These are phyloP conservation scores for Coemansia sp. DNA, from an alignment of 371 early-diverging fungal genomes.

Conservation along the genomic window DNA sequence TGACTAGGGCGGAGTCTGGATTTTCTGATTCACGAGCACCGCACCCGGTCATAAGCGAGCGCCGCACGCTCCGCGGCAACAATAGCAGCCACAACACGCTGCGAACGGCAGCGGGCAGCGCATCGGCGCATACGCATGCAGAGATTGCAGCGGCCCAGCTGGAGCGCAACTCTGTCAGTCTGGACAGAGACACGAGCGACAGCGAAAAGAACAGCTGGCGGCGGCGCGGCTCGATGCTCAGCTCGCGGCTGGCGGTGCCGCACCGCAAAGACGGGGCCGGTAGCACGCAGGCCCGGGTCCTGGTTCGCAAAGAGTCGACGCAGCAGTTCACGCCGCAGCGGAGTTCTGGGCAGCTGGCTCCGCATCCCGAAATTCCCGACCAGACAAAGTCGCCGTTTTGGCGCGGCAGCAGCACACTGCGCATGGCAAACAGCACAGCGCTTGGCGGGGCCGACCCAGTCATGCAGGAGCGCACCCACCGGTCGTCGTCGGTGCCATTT, in stretches of 20 bases:
- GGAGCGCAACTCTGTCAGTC: slow-evolving; percentile 24
- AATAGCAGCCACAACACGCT: slow-evolving; percentile 2
- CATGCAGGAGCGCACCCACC: slow-evolving; percentile 37
- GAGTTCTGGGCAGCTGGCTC: slow-evolving; percentile 11
- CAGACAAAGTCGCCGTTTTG: slow-evolving; percentile 25
- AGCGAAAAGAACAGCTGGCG: slow-evolving; percentile 39
- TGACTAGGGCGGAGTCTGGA: slow-evolving; percentile 10
- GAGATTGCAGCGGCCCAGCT: slow-evolving; percentile 16
- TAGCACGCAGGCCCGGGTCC: slow-evolving; percentile 3
- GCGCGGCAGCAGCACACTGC: slow-evolving; percentile 22
- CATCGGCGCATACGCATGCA: slow-evolving; percentile 23
- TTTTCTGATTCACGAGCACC: slow-evolving; percentile 3
- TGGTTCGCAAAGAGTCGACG: slow-evolving; percentile 37
- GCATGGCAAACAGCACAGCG: slow-evolving; percentile 5
- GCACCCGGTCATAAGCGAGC: neutral
- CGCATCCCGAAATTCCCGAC: slow-evolving; percentile 29
- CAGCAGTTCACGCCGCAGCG: slow-evolving; percentile 15
- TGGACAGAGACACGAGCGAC: slow-evolving; percentile 11
- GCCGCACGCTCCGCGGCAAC: neutral
- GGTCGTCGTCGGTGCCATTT: slow-evolving; percentile 47
- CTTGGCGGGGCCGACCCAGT: neutral
- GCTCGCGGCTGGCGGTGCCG: slow-evolving; percentile 34
- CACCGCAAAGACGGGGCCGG: slow-evolving; percentile 22
- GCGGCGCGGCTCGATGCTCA: slow-evolving; percentile 43
- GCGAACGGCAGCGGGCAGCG: slow-evolving; percentile 6